Percentiles rank a stretch among this genome's conserved stretches.
phyloP scores from a whole-genome alignment of 2,329 filamentous ascomycete species.

The Ustilaginoidea virens region DNA sequence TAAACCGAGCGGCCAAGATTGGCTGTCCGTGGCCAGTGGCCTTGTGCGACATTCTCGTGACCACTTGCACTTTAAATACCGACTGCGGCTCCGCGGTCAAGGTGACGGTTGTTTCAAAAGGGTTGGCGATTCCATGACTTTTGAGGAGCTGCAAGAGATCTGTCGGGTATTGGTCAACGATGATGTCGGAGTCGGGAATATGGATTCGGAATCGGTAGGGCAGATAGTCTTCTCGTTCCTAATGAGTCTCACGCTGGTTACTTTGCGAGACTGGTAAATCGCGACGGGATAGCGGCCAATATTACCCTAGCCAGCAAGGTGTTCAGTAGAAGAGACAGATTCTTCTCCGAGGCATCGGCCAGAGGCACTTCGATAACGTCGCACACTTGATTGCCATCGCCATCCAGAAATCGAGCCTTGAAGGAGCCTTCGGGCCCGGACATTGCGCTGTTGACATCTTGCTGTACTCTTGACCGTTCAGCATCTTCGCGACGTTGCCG shows the following conservation, averaged over 20 bases:
- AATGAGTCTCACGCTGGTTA: no score
- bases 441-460: constrained; percentile 55
- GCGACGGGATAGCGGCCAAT: background rate
- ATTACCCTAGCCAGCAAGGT: constrained; percentile 60
- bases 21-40: constrained; percentile 87
- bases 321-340: constrained; percentile 76
- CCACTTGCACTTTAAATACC: constrained; percentile 83
- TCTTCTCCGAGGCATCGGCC: constrained; percentile 74
- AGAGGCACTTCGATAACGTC: constrained; percentile 61
- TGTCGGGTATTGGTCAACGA: constrained; percentile 40
- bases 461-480: constrained; percentile 57
- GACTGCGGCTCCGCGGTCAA: constrained; percentile 64
- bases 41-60: constrained; percentile 75
- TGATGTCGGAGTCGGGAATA: constrained; percentile 34
- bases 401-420: constrained; percentile 77
- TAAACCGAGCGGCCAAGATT: constrained; percentile 77
- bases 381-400: constrained; percentile 56
- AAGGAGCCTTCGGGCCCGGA: constrained; percentile 59
- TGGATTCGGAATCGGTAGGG: constrained; percentile 47
- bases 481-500: constrained; percentile 64
- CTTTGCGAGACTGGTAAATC: no score
- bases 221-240: constrained; percentile 42
- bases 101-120: constrained; percentile 38
- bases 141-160: constrained; percentile 39
- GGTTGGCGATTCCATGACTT: constrained; percentile 40